Evolutionary conservation across 2,329 filamentous ascomycete species (phyloP), one percentile per base, ranked within the genome.

Genomic region (Colletotrichum tabaci): DNA sequence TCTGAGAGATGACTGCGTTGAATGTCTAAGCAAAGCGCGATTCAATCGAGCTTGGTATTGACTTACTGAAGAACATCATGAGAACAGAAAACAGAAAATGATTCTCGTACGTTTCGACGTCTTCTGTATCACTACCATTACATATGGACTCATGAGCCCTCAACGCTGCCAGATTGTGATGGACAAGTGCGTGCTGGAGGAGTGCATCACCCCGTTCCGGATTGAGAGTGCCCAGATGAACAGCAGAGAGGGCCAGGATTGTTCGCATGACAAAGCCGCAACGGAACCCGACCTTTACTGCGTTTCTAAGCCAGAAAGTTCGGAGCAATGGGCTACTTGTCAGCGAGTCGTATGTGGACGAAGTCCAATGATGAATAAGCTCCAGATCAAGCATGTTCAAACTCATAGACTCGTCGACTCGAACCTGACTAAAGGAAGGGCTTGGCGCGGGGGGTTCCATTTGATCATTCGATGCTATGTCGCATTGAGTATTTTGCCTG

Each of bases 291-390:
- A 86, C 75, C 16, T 82, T 80, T 7, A 86, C 83, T 3, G 85
- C 82, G 66, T 83, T 84, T 9, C 84, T 80, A 6, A 83, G 82
- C 83, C 85, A 88, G 40, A 87, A 81, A 35, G 81, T 79, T 50
- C 83, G 82, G 3, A 87, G 72, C 7, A 77, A 74, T 0, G 82
- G 79, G 42, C 85, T 81, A 10, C 77, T 78, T 7, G 82, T 82
- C 8, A 89, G 77, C 0, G 86, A 87, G n/a, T 81, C 78, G 67
- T 82, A 83, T 0, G 87, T 89, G 4, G 82, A 83, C 0, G 82
- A 84, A 44, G 82, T 83, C 74, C 82, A 89, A 76, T 89, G 86
- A 74, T 89, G 86, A 6, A 89, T 80, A 1, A 89, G 81, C 73
- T 89, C 86, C 8, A 88, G 80, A 63, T 88, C 85, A 8, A 82